Percentiles rank a stretch among this genome's conserved stretches.
These are phyloP conservation scores for Yarrowia phangngaensis DNA, from an alignment of 805 yeast species.

Conservation along the genomic window DNA sequence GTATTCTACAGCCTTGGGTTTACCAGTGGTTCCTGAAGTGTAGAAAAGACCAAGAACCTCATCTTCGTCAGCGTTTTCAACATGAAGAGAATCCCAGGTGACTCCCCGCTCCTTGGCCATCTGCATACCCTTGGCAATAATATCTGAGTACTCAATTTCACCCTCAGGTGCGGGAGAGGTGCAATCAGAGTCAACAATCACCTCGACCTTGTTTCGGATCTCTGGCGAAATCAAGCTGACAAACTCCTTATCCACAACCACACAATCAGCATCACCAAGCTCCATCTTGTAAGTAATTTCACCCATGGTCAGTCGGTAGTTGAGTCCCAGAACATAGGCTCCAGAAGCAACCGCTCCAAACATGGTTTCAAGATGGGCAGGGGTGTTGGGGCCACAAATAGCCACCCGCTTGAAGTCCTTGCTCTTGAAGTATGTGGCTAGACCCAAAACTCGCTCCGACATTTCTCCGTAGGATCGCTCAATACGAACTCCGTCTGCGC, in stretches of 20 bases:
- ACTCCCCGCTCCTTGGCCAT: constrained; percentile 1
- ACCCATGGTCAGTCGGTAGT: constrained; percentile 37
- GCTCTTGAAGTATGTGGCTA: constrained; percentile 37
- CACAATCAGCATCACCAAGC: constrained; percentile 36
- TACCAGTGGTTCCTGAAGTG: constrained; percentile 42
- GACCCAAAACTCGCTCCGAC: constrained; percentile 35
- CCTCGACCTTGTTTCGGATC: constrained; percentile 13
- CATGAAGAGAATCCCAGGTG: constrained; percentile 32
- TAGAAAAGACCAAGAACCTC: constrained; percentile 34
- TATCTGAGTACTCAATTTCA: constrained; percentile 29
- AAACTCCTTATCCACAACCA: constrained; percentile 36
- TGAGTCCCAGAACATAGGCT: constrained; percentile 38
- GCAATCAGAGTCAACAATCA: constrained; percentile 31
- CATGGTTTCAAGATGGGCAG: constrained; percentile 40
- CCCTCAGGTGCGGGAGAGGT: constrained; percentile 1
- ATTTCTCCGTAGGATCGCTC: constrained; percentile 35
- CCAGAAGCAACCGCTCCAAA: constrained; percentile 40
- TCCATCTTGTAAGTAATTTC: constrained; percentile 38
- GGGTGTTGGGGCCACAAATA: constrained; percentile 39
- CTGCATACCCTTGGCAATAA: constrained; percentile 30
- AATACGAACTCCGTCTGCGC: constrained; percentile 13
- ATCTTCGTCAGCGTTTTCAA: constrained; percentile 33
- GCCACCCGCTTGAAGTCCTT: constrained; percentile 35
- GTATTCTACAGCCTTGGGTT: constrained; percentile 42
- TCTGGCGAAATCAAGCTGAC: constrained; percentile 30